These are phyloP conservation scores for Chalciporus chontae DNA, from an alignment of 768 basidiomycete species.

Conservation along the genomic window DNA sequence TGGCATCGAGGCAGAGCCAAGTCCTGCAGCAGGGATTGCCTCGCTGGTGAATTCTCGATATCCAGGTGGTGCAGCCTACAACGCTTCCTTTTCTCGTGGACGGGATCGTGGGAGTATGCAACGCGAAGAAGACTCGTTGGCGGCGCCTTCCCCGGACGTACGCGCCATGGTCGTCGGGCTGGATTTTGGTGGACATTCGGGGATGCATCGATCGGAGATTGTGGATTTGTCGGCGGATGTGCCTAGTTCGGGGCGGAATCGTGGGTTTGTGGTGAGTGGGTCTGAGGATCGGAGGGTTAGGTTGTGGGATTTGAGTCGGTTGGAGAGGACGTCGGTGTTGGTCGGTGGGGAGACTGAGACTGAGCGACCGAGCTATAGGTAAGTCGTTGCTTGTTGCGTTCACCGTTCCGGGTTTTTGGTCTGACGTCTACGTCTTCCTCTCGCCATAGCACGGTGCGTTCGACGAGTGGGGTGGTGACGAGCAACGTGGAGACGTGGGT, in stretches of 20 bases:
- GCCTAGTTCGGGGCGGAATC: constrained; percentile 37
- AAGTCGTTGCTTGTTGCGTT: constrained; percentile 2
- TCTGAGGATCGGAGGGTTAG: constrained; percentile 88
- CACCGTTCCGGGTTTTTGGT: too few species aligned
- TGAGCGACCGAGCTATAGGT: constrained; percentile 81
- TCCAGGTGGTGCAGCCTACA: constrained; percentile 30
- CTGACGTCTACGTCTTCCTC: constrained; percentile 3
- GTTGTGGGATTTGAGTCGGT: constrained; percentile 79
- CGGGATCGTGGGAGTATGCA: constrained; percentile 30
- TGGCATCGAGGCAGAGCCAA: constrained; percentile 55
- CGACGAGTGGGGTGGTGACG: constrained; percentile 42
- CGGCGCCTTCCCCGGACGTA: constrained; percentile 59
- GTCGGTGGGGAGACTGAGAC: constrained; percentile 74
- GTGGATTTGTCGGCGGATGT: constrained; percentile 41
- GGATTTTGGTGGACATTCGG: constrained; percentile 73
- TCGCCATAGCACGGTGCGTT: constrained; percentile 28
- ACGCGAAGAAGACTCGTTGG: constrained; percentile 34
- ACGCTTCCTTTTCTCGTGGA: constrained; percentile 13
- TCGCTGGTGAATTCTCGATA: constrained; percentile 74
- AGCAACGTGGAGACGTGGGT: constrained; percentile 66
- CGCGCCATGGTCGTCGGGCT: constrained; percentile 66
- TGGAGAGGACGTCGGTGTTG: constrained; percentile 72
- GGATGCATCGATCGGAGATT: constrained; percentile 49
- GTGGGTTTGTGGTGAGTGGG: constrained; percentile 81
- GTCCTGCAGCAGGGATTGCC: constrained; percentile 72